Percentiles rank a stretch among this genome's conserved stretches.
Evolutionary conservation across 495 filamentous ascomycete genomes (phyloP).

Genomic region (Ramalina intermedia): DNA sequence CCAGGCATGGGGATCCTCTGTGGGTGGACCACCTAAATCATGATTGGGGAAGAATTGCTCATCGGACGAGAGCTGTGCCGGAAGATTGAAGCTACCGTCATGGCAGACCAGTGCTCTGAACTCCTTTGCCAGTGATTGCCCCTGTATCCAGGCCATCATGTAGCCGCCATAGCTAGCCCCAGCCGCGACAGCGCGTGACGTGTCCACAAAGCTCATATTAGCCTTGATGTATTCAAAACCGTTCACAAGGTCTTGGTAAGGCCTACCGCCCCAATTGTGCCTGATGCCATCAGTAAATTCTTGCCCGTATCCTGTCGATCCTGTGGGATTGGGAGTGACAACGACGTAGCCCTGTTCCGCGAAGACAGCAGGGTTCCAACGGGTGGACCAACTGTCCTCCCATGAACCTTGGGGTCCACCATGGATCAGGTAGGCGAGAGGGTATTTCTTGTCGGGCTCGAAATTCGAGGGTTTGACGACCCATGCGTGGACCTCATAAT

Average conservation of each 20-base stretch:
- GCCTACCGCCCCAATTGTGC: constrained; percentile 62
- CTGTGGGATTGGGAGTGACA: constrained; percentile 78
- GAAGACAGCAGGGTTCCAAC: constrained; percentile 86
- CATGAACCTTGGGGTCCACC: constrained; percentile 81
- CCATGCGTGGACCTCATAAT: constrained; percentile 58
- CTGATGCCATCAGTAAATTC: constrained; percentile 62
- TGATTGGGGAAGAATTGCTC: constrained; percentile 83
- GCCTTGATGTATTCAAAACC: constrained; percentile 64
- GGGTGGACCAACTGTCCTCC: constrained; percentile 69
- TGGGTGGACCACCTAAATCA: constrained; percentile 64
- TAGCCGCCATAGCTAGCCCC: constrained; percentile 83
- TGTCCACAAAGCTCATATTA: constrained; percentile 63
- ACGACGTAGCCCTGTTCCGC: constrained; percentile 81
- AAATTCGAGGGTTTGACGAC: constrained; percentile 74
- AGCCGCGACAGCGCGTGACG: constrained; percentile 57
- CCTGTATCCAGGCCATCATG: constrained; percentile 59
- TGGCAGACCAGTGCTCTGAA: constrained; percentile 65
- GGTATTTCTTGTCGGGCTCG: constrained; percentile 58
- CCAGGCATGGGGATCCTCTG: constrained; percentile 54
- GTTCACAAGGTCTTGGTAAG: constrained; percentile 69
- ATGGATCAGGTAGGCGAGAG: constrained; percentile 71
- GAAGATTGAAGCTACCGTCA: constrained; percentile 76
- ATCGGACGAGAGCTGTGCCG: constrained; percentile 59
- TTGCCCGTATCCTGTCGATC: constrained; percentile 76
- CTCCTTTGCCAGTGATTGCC: constrained; percentile 28